These are phyloP conservation scores for Vinca minor DNA, from an alignment of 257 asterid species.

Conservation along the genomic window DNA sequence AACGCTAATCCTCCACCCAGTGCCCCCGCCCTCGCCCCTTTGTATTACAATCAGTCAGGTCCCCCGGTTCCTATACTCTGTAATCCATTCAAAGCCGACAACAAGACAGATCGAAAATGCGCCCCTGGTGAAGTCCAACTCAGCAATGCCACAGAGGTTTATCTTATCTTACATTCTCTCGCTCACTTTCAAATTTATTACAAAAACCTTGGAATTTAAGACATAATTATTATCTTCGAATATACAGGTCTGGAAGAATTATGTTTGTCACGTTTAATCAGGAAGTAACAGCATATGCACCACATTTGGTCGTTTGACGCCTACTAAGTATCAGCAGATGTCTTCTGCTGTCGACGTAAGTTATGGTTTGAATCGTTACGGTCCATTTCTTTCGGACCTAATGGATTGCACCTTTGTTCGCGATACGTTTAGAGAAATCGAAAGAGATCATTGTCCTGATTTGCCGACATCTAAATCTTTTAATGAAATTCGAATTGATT, in stretches of 20 bases:
- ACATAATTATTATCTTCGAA: too few relatives aligned
- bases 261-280: conserved; percentile 64
- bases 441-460: conserved; percentile 57
- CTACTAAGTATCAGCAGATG: conserved; percentile 57
- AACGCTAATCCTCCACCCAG: conserved; percentile 42
- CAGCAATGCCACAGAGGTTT: conserved; percentile 68
- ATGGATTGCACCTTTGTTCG: conserved; percentile 77
- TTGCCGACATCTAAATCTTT: too few relatives aligned
- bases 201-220: too few relatives aligned
- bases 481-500: too few relatives aligned
- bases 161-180: too few relatives aligned
- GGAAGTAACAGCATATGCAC: conserved; percentile 43
- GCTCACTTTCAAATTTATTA: neutral
- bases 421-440: conserved; percentile 49
- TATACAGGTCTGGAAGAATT: conserved; percentile 68
- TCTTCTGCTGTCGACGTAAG: conserved; percentile 56
- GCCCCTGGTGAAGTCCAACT: conserved; percentile 55
- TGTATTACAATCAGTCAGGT: conserved; percentile 82
- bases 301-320: conserved; percentile 76
- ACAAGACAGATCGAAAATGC: conserved; percentile 46
- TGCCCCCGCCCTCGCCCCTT: too few relatives aligned
- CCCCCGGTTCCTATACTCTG: conserved; percentile 89
- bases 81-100: conserved; percentile 72
- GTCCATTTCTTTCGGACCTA: conserved; percentile 60
- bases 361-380: conserved; percentile 56